These are phyloP conservation scores for Gyrodon lividus DNA, from an alignment of 768 basidiomycete genomes.

Conservation along the genomic window DNA sequence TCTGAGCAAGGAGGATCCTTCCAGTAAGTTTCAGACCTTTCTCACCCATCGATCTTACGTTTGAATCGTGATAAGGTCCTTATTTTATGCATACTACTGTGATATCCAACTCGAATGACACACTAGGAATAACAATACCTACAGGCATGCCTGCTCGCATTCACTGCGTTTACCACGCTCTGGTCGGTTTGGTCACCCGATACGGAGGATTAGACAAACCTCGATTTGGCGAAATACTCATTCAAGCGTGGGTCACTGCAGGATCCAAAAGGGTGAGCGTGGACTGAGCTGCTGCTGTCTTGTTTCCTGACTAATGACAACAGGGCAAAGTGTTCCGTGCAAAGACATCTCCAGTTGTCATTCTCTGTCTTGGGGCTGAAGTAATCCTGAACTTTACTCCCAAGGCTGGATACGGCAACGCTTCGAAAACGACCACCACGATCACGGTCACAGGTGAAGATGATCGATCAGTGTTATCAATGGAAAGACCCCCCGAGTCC, in stretches of 20 bases:
- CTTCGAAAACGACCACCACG: background rate
- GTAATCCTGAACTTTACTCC: conserved; percentile 24
- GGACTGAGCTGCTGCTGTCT: background rate
- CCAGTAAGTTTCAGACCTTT: conserved; percentile 17
- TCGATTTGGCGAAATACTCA: conserved; percentile 33
- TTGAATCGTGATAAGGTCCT: conserved; percentile 18
- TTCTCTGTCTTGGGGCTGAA: conserved; percentile 28
- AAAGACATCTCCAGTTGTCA: conserved; percentile 15
- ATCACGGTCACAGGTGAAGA: conserved; percentile 17
- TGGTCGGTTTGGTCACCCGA: conserved; percentile 30
- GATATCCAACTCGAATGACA: conserved; percentile 12
- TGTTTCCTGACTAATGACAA: background rate
- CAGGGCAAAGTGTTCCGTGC: conserved; percentile 28
- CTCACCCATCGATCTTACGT: conserved; percentile 1
- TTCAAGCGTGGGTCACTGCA: conserved; percentile 43
- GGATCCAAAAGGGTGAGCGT: conserved; percentile 38
- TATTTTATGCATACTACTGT: conserved; percentile 27
- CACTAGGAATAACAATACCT: conserved; percentile 20
- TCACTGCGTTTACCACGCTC: conserved; percentile 19
- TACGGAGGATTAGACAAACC: conserved; percentile 38
- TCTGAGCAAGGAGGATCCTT: conserved; percentile 17
- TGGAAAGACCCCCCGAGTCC: background rate
- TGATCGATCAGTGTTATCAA: conserved; percentile 5
- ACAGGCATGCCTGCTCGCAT: conserved; percentile 23
- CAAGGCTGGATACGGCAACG: conserved; percentile 23